Evolutionary conservation across 2,329 filamentous ascomycete species (phyloP).

Genomic region (Venturia aucupariae): DNA sequence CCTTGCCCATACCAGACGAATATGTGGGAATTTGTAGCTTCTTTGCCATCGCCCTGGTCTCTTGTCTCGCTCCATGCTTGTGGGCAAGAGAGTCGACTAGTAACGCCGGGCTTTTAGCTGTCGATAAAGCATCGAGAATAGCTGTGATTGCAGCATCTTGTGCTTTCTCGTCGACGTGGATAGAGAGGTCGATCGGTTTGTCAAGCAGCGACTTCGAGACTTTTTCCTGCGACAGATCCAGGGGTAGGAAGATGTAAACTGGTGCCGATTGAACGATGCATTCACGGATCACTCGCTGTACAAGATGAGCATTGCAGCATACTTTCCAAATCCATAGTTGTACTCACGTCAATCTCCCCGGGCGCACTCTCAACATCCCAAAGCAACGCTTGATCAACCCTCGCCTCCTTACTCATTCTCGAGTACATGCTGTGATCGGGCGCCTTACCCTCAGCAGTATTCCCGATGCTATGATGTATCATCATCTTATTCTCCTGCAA

Average conservation of each 20-base stretch:
- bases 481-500: slow-evolving; percentile 36
- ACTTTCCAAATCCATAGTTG: not conserved
- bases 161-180: slow-evolving; percentile 21
- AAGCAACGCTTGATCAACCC: slow-evolving; percentile 24
- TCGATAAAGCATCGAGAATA: slow-evolving; percentile 25
- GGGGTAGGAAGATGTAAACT: slow-evolving; percentile 37
- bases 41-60: slow-evolving; percentile 26
- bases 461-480: slow-evolving; percentile 38
- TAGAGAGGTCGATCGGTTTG: slow-evolving; percentile 28
- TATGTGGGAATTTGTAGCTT: slow-evolving; percentile 31
- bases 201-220: slow-evolving; percentile 27
- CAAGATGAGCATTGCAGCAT: not conserved
- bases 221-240: slow-evolving; percentile 32
- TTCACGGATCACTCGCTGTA: slow-evolving; percentile 31
- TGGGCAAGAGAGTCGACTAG: slow-evolving; percentile 33
- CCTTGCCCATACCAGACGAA: slow-evolving; percentile 34
- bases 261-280: slow-evolving; percentile 31
- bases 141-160: slow-evolving; percentile 27
- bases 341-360: slow-evolving; percentile 32
- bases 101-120: slow-evolving; percentile 29
- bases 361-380: slow-evolving; percentile 32
- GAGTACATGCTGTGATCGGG: slow-evolving; percentile 7
- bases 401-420: not conserved
- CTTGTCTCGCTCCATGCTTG: slow-evolving; percentile 28
- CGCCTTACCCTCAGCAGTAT: slow-evolving; percentile 31